Evolutionary conservation across 345 rosid genomes (phyloP).

Genomic region (Zanthoxylum bungeanum): DNA sequence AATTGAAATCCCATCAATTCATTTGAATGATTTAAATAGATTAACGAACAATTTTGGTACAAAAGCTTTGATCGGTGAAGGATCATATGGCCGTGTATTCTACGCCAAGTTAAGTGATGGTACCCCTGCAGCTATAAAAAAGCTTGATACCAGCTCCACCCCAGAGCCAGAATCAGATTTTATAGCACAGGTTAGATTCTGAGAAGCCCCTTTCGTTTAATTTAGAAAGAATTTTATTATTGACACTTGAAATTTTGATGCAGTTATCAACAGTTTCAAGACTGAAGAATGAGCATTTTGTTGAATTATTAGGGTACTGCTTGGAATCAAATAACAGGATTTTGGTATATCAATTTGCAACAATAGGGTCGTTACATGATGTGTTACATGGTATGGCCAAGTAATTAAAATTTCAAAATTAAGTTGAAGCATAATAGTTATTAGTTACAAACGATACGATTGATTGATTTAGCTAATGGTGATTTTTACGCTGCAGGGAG

Average conservation of each 20-base stretch:
- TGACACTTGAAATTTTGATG: slow-evolving; percentile 4
- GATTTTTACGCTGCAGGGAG: slow-evolving; percentile 48
- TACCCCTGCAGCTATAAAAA: slow-evolving; percentile 70
- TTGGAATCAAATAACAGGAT: slow-evolving; percentile 70
- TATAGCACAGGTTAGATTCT: slow-evolving; percentile 61
- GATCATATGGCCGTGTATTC: slow-evolving; percentile 96
- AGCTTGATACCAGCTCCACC: slow-evolving; percentile 73
- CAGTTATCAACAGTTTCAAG: slow-evolving; percentile 88
- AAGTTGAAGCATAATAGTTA: neutral
- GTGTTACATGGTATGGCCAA: slow-evolving; percentile 66
- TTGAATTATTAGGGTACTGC: slow-evolving; percentile 84
- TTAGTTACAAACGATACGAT: neutral
- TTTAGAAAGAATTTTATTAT: neutral
- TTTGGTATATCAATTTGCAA: slow-evolving; percentile 72
- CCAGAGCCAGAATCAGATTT: slow-evolving; percentile 85
- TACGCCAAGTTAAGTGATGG: slow-evolving; percentile 52
- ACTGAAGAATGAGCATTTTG: slow-evolving; percentile 80
- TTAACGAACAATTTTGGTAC: slow-evolving; percentile 63
- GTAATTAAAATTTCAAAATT: neutral
- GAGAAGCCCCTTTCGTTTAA: neutral
- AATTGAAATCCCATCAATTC: slow-evolving; percentile 63
- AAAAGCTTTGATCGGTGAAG: slow-evolving; percentile 92
- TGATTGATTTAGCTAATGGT: neutral
- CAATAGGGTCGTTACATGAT: slow-evolving; percentile 88
- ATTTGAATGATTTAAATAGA: slow-evolving; percentile 66